Evolutionary conservation across 2,329 filamentous ascomycete genomes (phyloP).

Genomic region (Scorias spongiosa): DNA sequence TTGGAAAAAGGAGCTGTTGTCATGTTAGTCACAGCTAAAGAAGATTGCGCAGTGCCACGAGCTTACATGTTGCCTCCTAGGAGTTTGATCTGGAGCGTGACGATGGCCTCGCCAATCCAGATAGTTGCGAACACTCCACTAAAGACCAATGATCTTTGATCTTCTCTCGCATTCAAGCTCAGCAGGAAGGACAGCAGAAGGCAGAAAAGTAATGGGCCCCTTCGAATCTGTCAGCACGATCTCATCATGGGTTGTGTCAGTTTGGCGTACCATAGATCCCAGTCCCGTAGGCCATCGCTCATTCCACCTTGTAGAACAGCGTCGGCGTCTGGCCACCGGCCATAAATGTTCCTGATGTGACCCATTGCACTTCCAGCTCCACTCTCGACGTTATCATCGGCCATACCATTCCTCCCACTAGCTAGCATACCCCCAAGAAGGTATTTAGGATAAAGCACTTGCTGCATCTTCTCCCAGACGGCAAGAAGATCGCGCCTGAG

Average conservation of each 20-base stretch:
- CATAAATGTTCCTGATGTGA: constrained; percentile 40
- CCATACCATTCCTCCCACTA: constrained; percentile 37
- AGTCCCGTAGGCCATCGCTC: constrained; percentile 82
- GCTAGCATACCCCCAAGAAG: constrained; percentile 56
- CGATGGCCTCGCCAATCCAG: constrained; percentile 91
- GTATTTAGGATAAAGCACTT: constrained; percentile 93
- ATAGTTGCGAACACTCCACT: constrained; percentile 93
- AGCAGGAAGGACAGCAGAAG: constrained; percentile 75
- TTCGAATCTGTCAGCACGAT: constrained; percentile 18
- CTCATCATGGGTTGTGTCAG: neutral
- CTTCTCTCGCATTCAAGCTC: constrained; percentile 60
- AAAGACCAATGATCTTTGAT: constrained; percentile 81
- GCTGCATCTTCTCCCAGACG: constrained; percentile 95
- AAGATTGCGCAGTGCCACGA: neutral
- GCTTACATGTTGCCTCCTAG: constrained; percentile 90
- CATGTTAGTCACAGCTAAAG: constrained; percentile 13
- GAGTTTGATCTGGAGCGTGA: constrained; percentile 95
- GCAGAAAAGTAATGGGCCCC: constrained; percentile 90
- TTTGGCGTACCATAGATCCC: constrained; percentile 67
- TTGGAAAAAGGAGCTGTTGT: constrained; percentile 78
- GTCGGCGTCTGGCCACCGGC: constrained; percentile 54
- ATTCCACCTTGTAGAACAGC: constrained; percentile 53
- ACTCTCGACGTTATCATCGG: constrained; percentile 35
- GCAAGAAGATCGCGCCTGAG: constrained; percentile 78
- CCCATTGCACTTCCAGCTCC: constrained; percentile 34